These are phyloP conservation scores for Cutaneotrichosporon sp. DNA, from an alignment of 1,284 basidiomycete species.

Conservation along the genomic window DNA sequence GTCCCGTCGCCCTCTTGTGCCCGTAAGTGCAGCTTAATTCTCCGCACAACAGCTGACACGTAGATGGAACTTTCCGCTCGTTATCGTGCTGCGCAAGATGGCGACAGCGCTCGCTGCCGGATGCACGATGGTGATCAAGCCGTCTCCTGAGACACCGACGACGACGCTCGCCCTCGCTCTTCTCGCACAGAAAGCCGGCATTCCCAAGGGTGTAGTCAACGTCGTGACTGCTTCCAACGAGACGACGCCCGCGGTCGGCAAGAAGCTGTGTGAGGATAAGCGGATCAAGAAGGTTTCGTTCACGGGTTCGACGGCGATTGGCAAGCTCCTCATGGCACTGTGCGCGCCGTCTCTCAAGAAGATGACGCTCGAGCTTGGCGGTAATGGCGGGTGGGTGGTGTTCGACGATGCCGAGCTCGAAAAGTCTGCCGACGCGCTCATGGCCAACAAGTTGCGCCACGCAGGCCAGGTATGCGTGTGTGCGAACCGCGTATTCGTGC, in stretches of 20 bases:
- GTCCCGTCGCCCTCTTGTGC: conserved; percentile 52
- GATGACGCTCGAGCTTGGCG: conserved; percentile 51
- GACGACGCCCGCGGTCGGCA: conserved; percentile 42
- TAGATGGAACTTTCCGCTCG: conserved; percentile 76
- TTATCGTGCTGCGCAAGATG: conserved; percentile 71
- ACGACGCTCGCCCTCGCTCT: conserved; percentile 67
- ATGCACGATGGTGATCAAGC: conserved; percentile 56
- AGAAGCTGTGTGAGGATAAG: conserved; percentile 36
- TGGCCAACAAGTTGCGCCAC: conserved; percentile 81
- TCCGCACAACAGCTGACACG: background rate
- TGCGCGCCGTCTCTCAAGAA: conserved; percentile 51
- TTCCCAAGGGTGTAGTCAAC: conserved; percentile 86
- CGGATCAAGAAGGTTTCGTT: conserved; percentile 72
- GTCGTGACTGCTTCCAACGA: conserved; percentile 70
- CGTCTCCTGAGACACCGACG: conserved; percentile 82
- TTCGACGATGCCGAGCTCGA: conserved; percentile 51
- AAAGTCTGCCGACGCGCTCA: conserved; percentile 55
- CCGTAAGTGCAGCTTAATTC: conserved; percentile 29
- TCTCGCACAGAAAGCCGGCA: conserved; percentile 56
- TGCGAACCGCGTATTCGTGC: conserved; percentile 75
- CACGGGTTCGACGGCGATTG: conserved; percentile 71
- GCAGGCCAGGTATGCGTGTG: conserved; percentile 72
- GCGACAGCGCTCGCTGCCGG: conserved; percentile 75
- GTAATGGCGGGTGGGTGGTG: conserved; percentile 49
- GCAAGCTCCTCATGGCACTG: conserved; percentile 28